These are phyloP conservation scores for Aquilaria malaccensis DNA, from an alignment of 345 rosid genomes.

Conservation along the genomic window DNA sequence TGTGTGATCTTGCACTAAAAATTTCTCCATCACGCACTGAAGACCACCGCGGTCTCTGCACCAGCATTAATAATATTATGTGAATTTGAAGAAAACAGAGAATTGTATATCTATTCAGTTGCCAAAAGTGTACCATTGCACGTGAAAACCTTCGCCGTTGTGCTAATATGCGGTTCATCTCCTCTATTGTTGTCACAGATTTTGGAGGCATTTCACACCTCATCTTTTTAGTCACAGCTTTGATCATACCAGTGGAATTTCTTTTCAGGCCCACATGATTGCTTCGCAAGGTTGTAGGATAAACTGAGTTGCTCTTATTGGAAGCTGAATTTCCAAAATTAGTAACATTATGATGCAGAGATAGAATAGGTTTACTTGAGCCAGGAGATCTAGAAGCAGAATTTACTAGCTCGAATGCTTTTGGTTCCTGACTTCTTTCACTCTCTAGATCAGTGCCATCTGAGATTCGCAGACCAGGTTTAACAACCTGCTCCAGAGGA, in stretches of 20 bases:
- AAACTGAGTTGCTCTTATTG: constrained; percentile 22
- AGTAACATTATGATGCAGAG: constrained; percentile 11
- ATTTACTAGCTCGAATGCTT: constrained; percentile 9
- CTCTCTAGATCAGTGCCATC: constrained; percentile 10
- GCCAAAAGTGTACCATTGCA: constrained; percentile 42
- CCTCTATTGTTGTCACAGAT: constrained; percentile 52
- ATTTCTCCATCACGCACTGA: constrained; percentile 66
- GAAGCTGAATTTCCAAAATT: constrained; percentile 11
- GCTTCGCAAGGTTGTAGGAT: constrained; percentile 13
- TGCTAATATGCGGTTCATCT: constrained; percentile 50
- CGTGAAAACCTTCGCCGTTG: constrained; percentile 59
- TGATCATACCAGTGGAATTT: constrained; percentile 16
- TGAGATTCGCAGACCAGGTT: constrained; percentile 14
- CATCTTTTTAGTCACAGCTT: constrained; percentile 42
- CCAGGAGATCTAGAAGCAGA: constrained; percentile 10
- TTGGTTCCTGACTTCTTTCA: constrained; percentile 11
- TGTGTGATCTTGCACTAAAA: constrained; percentile 52
- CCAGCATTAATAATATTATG: constrained; percentile 12
- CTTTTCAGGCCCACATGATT: constrained; percentile 16
- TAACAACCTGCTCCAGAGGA: constrained; percentile 19
- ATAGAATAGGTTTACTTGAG: constrained; percentile 1
- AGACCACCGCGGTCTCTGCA: constrained; percentile 82
- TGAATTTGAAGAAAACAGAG: neutral
- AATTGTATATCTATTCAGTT: neutral
- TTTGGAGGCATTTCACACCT: constrained; percentile 70